Base-by-base conservation (phyloP, 345 rosid genomes). In the Moricandia moricandioides region DNA sequence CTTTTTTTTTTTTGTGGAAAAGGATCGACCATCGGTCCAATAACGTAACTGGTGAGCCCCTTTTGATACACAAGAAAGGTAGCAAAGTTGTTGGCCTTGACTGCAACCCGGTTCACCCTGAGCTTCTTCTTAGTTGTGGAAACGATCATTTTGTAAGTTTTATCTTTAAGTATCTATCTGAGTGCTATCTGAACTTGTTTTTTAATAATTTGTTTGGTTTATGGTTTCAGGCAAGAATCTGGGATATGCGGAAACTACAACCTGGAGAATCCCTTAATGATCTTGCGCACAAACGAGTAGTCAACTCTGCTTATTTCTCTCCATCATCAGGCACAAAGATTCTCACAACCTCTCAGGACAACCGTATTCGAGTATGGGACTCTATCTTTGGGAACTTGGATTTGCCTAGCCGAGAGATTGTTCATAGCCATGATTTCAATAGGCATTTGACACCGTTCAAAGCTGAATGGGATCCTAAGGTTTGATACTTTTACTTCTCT, bases 381-480 rank as follows among this genome's bases (percentile, higher is more conserved):
- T 95, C 92, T 16, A 86, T 95, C 74, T 92, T 86, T 49, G 92
- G 97, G 5, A 74, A 87, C 77, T 75, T 92, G 86, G 97, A 88
- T 14, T 70, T 70, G 6, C 97, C 98, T n/a, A 92, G 92, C 83
- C 84, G 98, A 75, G 99, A 95, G 85, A 95, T 95, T 57, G 97
- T 95, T 39, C 98, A 95, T 79, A 95, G 99, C 75, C 97, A 95
- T 82, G 99, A 95, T 82, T 95, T 92, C 66, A 95, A 89, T 83
- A 83, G 97, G 58, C 92, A 95, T 78, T 85, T 90, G 69, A 95
- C 98, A 17, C 96, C 98, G 27, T 95, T 92, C 67, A 87, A 91
- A 72, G 99, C 93, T 82, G 99, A 94, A 79, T 95, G 99, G 99
- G 99, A 95, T 84, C 98, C 98, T 12, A 92, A 89, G 98, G 99